A percentile compares a stretch with the other conserved stretches of the same genome.
Conservation (phyloP, 441 rosid genomes). For the Populus hybrid region DNA sequence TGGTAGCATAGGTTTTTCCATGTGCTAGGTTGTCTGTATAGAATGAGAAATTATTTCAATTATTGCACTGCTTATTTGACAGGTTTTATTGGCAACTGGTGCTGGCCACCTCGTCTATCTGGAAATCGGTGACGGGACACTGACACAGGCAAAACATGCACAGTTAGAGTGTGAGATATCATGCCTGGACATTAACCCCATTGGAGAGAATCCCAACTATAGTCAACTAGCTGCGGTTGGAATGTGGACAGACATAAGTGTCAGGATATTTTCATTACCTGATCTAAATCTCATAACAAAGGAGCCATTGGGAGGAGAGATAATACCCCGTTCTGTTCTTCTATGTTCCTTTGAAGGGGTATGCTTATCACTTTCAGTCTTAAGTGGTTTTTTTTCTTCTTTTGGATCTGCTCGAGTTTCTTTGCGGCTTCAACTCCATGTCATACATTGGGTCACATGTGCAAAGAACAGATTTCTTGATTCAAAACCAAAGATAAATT, state of each 20-base stretch:
- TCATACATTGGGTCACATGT: background rate
- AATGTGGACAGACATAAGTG: constrained; percentile 99
- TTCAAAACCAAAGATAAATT: background rate
- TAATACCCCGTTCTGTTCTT: constrained; percentile 94
- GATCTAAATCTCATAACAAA: constrained; percentile 81
- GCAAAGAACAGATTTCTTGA: background rate
- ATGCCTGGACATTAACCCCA: constrained; percentile 93
- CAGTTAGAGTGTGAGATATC: constrained; percentile 87
- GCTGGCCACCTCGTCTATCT: constrained; percentile 93
- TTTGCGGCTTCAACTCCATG: background rate
- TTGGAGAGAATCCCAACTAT: constrained; percentile 69
- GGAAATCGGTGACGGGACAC: constrained; percentile 83
- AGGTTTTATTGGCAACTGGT: constrained; percentile 96
- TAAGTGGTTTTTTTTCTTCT: background rate
- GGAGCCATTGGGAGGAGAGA: constrained; percentile 95
- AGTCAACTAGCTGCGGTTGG: constrained; percentile 97
- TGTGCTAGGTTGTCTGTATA: background rate
- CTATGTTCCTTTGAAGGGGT: constrained; percentile 98
- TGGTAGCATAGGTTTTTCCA: background rate
- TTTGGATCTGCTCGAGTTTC: background rate
- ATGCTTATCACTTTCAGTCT: constrained; percentile 22
- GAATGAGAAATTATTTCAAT: background rate
- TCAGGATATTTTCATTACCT: constrained; percentile 83
- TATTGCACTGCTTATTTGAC: constrained; percentile 17
- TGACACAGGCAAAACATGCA: constrained; percentile 67